Percentiles rank a stretch among this genome's conserved stretches.
These are phyloP conservation scores for Telopea speciosissima DNA, from an alignment of 177 flowering plant species.

Conservation along the genomic window DNA sequence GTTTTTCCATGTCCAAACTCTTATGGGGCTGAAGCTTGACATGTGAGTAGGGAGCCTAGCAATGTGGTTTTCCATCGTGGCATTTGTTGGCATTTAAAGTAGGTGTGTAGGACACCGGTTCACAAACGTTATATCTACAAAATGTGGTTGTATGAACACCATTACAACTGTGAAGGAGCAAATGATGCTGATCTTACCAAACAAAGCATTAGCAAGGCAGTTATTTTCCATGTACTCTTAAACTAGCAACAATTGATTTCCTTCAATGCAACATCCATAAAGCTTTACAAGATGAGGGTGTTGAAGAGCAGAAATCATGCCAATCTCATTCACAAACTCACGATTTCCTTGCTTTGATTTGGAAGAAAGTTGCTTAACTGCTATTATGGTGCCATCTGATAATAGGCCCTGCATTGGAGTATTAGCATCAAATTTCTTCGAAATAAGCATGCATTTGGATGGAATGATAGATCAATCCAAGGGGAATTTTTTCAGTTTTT, in stretches of 20 bases:
- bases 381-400: slow-evolving; percentile 38
- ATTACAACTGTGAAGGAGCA: not conserved
- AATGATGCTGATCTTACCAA: slow-evolving; percentile 22
- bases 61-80: too few relatives aligned
- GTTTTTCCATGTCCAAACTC: too few relatives aligned
- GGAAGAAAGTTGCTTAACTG: slow-evolving; percentile 50
- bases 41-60: too few relatives aligned
- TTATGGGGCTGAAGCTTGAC: too few relatives aligned
- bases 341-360: slow-evolving; percentile 56
- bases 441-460: not conserved
- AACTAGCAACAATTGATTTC: slow-evolving; percentile 34
- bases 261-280: slow-evolving; percentile 44
- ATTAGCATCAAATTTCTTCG: not conserved
- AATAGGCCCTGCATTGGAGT: slow-evolving; percentile 31
- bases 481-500: not conserved
- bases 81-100: too few relatives aligned
- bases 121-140: not conserved
- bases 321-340: slow-evolving; percentile 49
- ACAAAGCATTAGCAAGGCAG: slow-evolving; percentile 37
- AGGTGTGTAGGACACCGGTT: too few relatives aligned
- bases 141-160: not conserved
- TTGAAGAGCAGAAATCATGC: slow-evolving; percentile 44
- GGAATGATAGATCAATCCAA: not conserved
- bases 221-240: slow-evolving; percentile 52
- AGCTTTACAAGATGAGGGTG: slow-evolving; percentile 44